These are phyloP conservation scores for Pythium utonaiense DNA, from an alignment of 352 stramenopile genomes.

Conservation along the genomic window DNA sequence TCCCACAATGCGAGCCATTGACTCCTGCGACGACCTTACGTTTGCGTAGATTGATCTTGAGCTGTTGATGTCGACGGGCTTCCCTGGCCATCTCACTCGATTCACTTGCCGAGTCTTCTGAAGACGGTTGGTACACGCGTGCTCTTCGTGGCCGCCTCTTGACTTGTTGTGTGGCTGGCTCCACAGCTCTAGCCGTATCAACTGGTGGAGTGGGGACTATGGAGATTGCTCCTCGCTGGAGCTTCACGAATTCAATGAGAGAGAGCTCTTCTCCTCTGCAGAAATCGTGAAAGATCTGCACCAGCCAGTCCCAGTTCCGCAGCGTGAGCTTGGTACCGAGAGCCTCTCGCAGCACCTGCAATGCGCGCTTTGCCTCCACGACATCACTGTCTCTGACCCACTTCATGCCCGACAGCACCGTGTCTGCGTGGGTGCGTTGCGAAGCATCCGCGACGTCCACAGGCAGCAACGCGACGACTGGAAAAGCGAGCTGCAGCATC, in stretches of 20 bases:
- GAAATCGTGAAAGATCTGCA: conserved; percentile 13
- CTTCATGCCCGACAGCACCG: conserved; percentile 10
- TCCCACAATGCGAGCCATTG: too few relatives aligned
- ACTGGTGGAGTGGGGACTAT: neutral
- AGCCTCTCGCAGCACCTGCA: neutral
- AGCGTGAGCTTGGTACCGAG: neutral
- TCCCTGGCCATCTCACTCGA: neutral
- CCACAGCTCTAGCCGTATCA: neutral
- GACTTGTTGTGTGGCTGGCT: neutral
- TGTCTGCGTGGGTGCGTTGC: conserved; percentile 3
- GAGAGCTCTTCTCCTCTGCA: conserved; percentile 4
- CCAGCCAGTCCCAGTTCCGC: conserved; percentile 19
- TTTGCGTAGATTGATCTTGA: neutral
- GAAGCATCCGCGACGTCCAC: neutral
- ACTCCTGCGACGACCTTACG: too few relatives aligned
- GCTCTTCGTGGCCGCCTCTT: neutral
- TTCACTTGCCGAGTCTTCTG: neutral
- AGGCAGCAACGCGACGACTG: conserved; percentile 11
- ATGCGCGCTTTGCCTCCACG: neutral
- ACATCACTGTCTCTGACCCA: neutral
- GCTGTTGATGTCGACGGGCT: neutral
- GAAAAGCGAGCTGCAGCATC: conserved; percentile 13
- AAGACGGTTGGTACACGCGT: neutral
- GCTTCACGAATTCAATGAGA: neutral
- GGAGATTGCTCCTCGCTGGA: conserved; percentile 10